phyloP scores from a whole-genome alignment of 495 filamentous ascomycete species.

The Xanthoparmelia taractica region DNA sequence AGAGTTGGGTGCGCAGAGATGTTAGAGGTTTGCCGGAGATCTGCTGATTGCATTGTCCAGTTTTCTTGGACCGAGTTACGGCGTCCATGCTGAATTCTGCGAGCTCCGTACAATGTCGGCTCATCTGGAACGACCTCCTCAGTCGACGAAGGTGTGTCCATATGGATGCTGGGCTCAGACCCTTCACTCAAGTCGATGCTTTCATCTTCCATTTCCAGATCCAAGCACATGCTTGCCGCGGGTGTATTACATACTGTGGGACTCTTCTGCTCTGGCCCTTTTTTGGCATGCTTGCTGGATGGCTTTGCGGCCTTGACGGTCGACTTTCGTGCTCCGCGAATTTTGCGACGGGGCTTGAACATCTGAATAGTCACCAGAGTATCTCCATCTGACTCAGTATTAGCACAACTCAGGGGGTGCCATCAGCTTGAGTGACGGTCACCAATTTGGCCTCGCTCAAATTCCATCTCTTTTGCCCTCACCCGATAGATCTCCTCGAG shows the following conservation, averaged over 20 bases:
- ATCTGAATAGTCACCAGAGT: background rate
- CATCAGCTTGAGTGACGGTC: background rate
- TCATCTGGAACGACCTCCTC: background rate
- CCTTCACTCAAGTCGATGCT: background rate
- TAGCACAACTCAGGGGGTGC: background rate
- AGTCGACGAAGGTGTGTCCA: background rate
- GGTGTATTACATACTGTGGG: background rate
- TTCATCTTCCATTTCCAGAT: background rate
- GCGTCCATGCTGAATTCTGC: background rate
- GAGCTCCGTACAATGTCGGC: background rate
- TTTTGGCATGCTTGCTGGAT: background rate
- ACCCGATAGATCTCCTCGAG: conserved; percentile 19
- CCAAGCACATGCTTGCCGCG: background rate
- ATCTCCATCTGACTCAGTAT: conserved; percentile 4
- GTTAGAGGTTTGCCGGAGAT: background rate
- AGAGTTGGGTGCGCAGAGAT: background rate
- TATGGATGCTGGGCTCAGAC: background rate
- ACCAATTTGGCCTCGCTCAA: conserved; percentile 12
- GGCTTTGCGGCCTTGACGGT: background rate
- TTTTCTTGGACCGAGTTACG: background rate
- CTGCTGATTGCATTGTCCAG: background rate
- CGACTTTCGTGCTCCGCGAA: background rate
- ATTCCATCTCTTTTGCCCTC: conserved; percentile 16
- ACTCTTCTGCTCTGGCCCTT: background rate
- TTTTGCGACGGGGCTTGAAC: background rate